Base-by-base conservation (phyloP, 139 green algal genomes). In the Raphidocelis subcapitata region DNA sequence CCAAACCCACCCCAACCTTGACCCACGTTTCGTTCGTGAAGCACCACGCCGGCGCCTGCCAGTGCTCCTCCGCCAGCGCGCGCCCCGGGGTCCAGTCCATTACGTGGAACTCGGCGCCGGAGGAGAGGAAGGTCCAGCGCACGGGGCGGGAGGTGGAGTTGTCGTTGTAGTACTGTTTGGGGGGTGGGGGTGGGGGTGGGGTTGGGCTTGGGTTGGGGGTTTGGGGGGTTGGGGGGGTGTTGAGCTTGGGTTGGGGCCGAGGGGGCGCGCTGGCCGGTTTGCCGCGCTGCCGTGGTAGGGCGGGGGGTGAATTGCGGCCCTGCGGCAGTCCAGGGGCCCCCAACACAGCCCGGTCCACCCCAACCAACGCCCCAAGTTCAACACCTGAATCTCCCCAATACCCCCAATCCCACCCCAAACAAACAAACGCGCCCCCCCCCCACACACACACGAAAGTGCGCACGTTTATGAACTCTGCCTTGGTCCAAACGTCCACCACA, bases 131-230 rank as follows among this genome's bases (percentile, higher is more conserved):
- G 1, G 70, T 77, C 70, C 70, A 77, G 32, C 70, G 60, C 28
- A 77, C 70, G 3, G 70, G 70, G 18, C n/a, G 29, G 47, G 20
- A 32, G 18, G 49, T 70, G 4, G 66, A 56, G 23, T 29, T 8
- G 28, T 68, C 63, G n/a, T 61, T 62, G 62, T 77, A 77, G 61
- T 77, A 77, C 59, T 61, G 68, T 44, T 69, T 76, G 57, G 68
- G 68, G 20, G 68, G 44, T 69, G 67, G 37, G 28, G 33, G 55
- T n/a, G n/a, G n/a, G n/a, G n/a, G n/a, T n/a, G n/a, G n/a, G n/a
- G n/a, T n/a, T n/a, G n/a, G n/a, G n/a, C n/a, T n/a, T n/a, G n/a
- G n/a, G n/a, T n/a, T n/a, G n/a, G n/a, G n/a, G n/a, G n/a, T n/a
- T n/a, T n/a, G n/a, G n/a, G n/a, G n/a, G n/a, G n/a, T n/a, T n/a